Percentiles rank a stretch among this genome's conserved stretches.
Evolutionary conservation across 1,284 basidiomycete species (phyloP).

Genomic region (Tilletia caries): DNA sequence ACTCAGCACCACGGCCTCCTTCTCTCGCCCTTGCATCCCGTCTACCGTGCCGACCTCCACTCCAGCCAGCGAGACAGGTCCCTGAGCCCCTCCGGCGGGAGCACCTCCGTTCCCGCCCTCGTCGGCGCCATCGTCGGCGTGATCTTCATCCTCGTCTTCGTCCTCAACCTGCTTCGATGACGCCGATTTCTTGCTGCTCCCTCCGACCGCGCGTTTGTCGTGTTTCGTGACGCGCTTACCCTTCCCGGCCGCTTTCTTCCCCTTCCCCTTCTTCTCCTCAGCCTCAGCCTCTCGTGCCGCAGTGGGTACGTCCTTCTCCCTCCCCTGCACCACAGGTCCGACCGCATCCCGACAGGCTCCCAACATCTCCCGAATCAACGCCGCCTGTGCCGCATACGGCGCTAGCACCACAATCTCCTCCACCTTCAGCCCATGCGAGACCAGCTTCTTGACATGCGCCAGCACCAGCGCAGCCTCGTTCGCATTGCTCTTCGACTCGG

Average conservation of each 20-base stretch:
- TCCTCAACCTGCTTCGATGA: background rate
- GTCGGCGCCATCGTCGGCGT: background rate
- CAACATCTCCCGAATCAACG: slow-evolving; percentile 20
- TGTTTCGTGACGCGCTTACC: background rate
- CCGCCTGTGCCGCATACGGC: slow-evolving; percentile 62
- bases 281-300: background rate
- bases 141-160: no score
- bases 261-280: slow-evolving; percentile 18
- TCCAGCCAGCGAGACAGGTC: background rate
- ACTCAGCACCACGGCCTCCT: slow-evolving; percentile 45
- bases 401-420: slow-evolving; percentile 83
- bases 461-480: slow-evolving; percentile 62
- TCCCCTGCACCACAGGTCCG: background rate
- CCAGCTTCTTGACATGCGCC: slow-evolving; percentile 74
- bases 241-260: background rate
- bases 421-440: slow-evolving; percentile 67
- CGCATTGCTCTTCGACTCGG: slow-evolving; percentile 12
- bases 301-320: background rate
- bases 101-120: background rate
- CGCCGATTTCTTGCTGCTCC: background rate
- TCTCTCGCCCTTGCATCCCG: slow-evolving; percentile 49
- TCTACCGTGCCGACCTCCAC: slow-evolving; percentile 46
- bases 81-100: background rate
- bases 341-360: slow-evolving; percentile 46
- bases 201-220: background rate